Percentiles rank a stretch among this genome's conserved stretches.
These are phyloP conservation scores for Parietaria judaica DNA, from an alignment of 306 rosid genomes.

Conservation along the genomic window DNA sequence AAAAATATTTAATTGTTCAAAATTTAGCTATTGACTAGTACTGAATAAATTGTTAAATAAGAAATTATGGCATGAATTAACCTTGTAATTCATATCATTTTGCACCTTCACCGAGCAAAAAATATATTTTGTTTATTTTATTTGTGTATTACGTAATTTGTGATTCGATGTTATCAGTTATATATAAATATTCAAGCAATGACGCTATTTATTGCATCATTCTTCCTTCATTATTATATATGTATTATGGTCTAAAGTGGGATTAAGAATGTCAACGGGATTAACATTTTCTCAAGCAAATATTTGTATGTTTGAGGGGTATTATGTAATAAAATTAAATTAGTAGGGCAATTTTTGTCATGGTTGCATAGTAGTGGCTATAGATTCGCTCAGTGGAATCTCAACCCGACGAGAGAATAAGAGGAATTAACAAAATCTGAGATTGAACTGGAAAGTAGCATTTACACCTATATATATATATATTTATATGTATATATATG, in stretches of 20 bases:
- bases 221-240: too few relatives aligned
- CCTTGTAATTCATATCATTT: background rate
- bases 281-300: too few relatives aligned
- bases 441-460: constrained; percentile 12
- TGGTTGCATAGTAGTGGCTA: constrained; percentile 10
- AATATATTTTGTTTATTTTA: background rate
- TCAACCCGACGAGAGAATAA: background rate
- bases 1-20: background rate
- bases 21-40: constrained; percentile 10
- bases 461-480: background rate
- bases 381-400: constrained; percentile 9
- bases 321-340: background rate
- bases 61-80: background rate
- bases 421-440: background rate
- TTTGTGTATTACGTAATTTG: constrained; percentile 9
- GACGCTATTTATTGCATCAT: constrained; percentile 8
- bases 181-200: constrained; percentile 1
- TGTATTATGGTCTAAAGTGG: too few relatives aligned
- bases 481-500: too few relatives aligned
- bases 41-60: background rate
- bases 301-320: too few relatives aligned
- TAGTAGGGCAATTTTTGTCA: background rate
- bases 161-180: constrained; percentile 9
- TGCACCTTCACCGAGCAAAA: constrained; percentile 12
- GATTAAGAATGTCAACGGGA: too few relatives aligned